A percentile compares a stretch with the other conserved stretches of the same genome.
Evolutionary conservation across 371 early-diverging fungal species (phyloP).

Genomic region (Mortierella sp.): DNA sequence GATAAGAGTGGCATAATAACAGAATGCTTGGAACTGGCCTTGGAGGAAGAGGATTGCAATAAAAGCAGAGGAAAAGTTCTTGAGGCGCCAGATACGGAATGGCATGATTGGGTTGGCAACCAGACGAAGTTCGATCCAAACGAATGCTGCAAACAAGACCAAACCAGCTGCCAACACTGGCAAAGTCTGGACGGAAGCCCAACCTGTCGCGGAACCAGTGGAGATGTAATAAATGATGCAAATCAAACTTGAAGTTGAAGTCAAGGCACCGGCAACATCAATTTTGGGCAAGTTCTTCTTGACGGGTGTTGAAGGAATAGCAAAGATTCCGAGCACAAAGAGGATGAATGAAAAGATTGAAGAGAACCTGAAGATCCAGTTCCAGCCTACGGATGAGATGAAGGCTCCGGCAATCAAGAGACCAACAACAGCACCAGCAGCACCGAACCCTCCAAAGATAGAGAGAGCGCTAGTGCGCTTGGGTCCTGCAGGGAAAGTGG

Average conservation of each 20-base stretch:
- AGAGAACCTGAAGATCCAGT: conserved; percentile 48
- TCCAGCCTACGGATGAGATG: conserved; percentile 35
- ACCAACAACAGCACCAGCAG: conserved; percentile 37
- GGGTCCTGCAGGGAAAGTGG: conserved; percentile 48
- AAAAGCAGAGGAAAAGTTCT: conserved; percentile 32
- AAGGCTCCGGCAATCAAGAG: conserved; percentile 39
- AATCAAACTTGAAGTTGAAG: conserved; percentile 33
- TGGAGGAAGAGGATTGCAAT: conserved; percentile 32
- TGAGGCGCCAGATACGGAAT: conserved; percentile 42
- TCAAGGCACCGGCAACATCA: conserved; percentile 37
- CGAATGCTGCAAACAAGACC: conserved; percentile 28
- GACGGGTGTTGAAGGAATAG: conserved; percentile 15
- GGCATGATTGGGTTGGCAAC: conserved; percentile 44
- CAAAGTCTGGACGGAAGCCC: conserved; percentile 40
- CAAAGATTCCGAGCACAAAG: conserved; percentile 13
- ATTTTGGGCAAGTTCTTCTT: conserved; percentile 11
- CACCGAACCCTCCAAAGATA: conserved; percentile 42
- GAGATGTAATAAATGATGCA: conserved; percentile 51
- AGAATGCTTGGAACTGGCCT: conserved; percentile 40
- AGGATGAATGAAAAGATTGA: conserved; percentile 34
- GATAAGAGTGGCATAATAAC: conserved; percentile 35
- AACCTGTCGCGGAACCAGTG: conserved; percentile 29
- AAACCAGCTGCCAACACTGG: conserved; percentile 34
- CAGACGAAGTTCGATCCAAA: conserved; percentile 26
- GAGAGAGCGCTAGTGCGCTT: conserved; percentile 34